Base-by-base conservation (phyloP, 177 flowering plant species). In the Tripterygium wilfordii region DNA sequence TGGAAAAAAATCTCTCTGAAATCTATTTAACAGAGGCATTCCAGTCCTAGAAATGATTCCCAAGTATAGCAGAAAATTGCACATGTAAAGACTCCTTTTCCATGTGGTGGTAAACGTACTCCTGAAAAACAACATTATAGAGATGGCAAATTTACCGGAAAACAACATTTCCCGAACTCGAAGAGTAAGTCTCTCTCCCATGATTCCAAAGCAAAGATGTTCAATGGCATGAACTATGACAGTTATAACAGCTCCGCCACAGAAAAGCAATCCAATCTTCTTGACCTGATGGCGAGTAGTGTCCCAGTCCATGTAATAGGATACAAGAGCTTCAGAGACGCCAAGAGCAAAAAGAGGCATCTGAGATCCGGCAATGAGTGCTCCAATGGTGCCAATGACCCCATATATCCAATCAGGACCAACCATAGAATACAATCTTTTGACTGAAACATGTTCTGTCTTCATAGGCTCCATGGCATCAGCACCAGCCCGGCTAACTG, bases 341-440 rank as follows among this genome's bases (percentile, higher is more conserved):
- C 98, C 98, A 28, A 91, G 92, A 19, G 96, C 90, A 50, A 83
- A 91, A 20, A 91, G 78, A 5, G 98, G 98, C 90, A 83, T 85
- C 51, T 76, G 80, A 10, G 96, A 75, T 48, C 98, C 98, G 3
- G 83, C 73, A 32, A 79, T 63, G 13, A 82, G 49, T 1, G 91
- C 88, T 45, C 85, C 54, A 1, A 84, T 42, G 36, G 78, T 72
- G 29, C 96, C 98, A 26, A 60, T 27, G 15, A 80, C 58, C 8
- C 83, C 95, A 54, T 77, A 80, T 21, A 48, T 17, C 90, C 88
- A 88, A 61, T 92, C 96, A 1, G 94, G 96, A 13, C 75, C 63
- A 10, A 82, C 72, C 96, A 92, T 83, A 27, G 94, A 77, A 44
- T 77, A 80, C 43, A 92, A 45, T 61, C 95, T 78, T 55, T 58